Percentiles rank a stretch among this genome's conserved stretches.
phyloP scores from a whole-genome alignment of 31 red algal genomes.

The Asparagopsis taxiformis region DNA sequence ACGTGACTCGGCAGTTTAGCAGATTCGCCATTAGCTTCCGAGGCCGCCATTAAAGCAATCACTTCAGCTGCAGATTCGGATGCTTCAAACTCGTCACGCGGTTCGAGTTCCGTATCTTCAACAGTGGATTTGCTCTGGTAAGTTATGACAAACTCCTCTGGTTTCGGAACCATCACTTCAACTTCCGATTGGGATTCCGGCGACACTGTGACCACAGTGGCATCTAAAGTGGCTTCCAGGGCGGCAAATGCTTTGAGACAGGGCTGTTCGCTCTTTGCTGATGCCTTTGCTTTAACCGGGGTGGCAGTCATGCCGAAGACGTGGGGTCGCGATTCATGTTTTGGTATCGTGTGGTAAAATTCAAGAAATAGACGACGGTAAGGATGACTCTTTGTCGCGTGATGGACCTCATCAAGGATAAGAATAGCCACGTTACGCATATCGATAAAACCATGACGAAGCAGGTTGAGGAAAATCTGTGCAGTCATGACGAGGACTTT shows the following conservation, averaged over 20 bases:
- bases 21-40: neutral
- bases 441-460: conserved; percentile 67
- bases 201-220: conserved; percentile 56
- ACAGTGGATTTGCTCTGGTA: conserved; percentile 8
- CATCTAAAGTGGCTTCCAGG: conserved; percentile 67
- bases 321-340: conserved; percentile 44
- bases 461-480: conserved; percentile 69
- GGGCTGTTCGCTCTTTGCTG: neutral
- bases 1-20: neutral
- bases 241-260: conserved; percentile 44
- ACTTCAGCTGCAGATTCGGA: conserved; percentile 1
- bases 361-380: conserved; percentile 62
- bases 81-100: conserved; percentile 18
- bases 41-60: neutral
- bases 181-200: conserved; percentile 34
- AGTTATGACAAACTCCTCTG: conserved; percentile 65
- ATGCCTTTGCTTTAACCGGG: conserved; percentile 62
- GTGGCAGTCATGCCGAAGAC: conserved; percentile 81
- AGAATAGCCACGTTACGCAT: conserved; percentile 52
- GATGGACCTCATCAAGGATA: conserved; percentile 77
- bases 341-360: conserved; percentile 64
- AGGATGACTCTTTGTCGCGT: conserved; percentile 71
- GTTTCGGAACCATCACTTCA: conserved; percentile 59
- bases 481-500: conserved; percentile 73
- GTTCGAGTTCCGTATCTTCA: conserved; percentile 3